Evolutionary conservation across 202 grass and related monocot species (phyloP).

Genomic region (Dendrocalamus latiflorus): DNA sequence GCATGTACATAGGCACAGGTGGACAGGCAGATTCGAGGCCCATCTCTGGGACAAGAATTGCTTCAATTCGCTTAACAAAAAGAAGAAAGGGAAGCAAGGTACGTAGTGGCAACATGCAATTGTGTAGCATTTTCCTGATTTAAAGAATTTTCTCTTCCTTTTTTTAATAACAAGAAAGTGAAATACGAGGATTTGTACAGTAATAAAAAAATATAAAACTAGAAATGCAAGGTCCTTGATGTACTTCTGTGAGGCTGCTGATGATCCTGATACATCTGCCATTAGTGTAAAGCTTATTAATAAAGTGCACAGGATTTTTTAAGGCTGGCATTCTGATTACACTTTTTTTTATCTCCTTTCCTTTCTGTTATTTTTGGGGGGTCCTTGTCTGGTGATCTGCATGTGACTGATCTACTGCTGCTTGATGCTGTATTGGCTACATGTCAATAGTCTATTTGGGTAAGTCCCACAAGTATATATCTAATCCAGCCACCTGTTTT

Average conservation of each 20-base stretch:
- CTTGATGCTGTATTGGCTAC: slow-evolving; percentile 22
- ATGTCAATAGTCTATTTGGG: slow-evolving; percentile 86
- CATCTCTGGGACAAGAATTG: slow-evolving; percentile 32
- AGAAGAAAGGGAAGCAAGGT: slow-evolving; percentile 99
- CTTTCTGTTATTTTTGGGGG: slow-evolving; percentile 31
- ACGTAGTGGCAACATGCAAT: neutral
- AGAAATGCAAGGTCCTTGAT: slow-evolving; percentile 1
- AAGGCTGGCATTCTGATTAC: slow-evolving; percentile 84
- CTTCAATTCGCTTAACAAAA: slow-evolving; percentile 65
- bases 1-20: slow-evolving; percentile 24
- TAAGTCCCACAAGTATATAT: slow-evolving; percentile 50
- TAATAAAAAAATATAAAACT: neutral
- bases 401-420: slow-evolving; percentile 67
- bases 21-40: slow-evolving; percentile 93
- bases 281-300: slow-evolving; percentile 14
- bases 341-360: slow-evolving; percentile 20
- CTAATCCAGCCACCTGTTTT: slow-evolving; percentile 15
- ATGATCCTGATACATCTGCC: slow-evolving; percentile 20
- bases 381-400: slow-evolving; percentile 65
- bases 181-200: slow-evolving; percentile 14
- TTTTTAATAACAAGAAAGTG: neutral
- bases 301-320: slow-evolving; percentile 46
- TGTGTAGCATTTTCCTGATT: neutral
- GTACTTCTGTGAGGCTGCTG: neutral
- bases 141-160: neutral